These are phyloP conservation scores for Saturnispora hagleri DNA, from an alignment of 805 yeast genomes.

Conservation along the genomic window DNA sequence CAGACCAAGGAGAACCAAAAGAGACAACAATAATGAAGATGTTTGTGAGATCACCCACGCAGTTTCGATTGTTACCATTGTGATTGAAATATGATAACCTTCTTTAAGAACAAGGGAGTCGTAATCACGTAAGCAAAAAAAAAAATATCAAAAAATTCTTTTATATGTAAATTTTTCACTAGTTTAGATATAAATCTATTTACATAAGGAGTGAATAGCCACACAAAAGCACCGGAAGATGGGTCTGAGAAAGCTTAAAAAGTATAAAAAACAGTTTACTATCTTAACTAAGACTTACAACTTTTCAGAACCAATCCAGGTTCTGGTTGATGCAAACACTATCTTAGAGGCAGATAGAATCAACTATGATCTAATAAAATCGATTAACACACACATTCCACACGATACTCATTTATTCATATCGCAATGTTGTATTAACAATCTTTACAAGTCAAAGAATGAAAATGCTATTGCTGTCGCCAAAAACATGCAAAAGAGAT, in stretches of 20 bases:
- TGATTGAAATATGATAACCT: neutral
- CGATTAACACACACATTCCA: conserved; percentile 72
- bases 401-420: conserved; percentile 83
- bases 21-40: conserved; percentile 33
- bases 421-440: conserved; percentile 92
- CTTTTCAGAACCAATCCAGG: conserved; percentile 91
- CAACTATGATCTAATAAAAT: conserved; percentile 73
- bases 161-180: neutral
- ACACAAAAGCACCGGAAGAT: neutral
- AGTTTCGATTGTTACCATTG: conserved; percentile 5
- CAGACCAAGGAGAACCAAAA: conserved; percentile 23
- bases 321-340: conserved; percentile 73
- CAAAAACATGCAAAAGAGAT: conserved; percentile 79
- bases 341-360: conserved; percentile 56
- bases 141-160: neutral
- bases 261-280: conserved; percentile 83
- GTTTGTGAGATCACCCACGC: conserved; percentile 60
- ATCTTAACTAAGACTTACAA: conserved; percentile 78
- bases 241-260: conserved; percentile 3
- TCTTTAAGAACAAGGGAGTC: neutral
- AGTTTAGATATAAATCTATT: neutral
- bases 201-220: neutral
- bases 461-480: conserved; percentile 76
- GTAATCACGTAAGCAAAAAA: neutral
- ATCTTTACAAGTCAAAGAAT: conserved; percentile 61